Evolutionary conservation across 306 rosid species (phyloP), one percentile per base, ranked within the genome.

Genomic region (Casuarina equisetifolia): DNA sequence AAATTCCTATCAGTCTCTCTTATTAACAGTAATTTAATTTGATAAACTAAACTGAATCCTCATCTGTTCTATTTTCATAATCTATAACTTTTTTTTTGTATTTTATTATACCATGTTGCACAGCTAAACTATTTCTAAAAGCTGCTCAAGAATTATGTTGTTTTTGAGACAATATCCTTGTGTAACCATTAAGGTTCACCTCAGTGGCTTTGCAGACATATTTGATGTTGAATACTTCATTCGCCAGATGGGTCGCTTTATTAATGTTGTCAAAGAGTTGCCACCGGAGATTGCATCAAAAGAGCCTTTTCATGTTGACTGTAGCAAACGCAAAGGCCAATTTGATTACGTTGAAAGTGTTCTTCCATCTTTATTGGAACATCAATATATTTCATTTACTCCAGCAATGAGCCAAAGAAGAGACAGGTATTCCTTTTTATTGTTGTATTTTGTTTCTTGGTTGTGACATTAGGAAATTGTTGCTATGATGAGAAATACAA

Each of bases 341-440:
- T 95, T 89, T 76, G 97, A 92, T 81, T 95, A 95, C 62, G 62
- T 91, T 68, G 97, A 95, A 88, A 92, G 85, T 63, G 91, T 94
- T 59, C 95, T 94, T 71, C 98, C 97, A 0, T 81, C 85, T n/a
- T 68, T 94, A 2, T 54, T 92, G 81, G 83, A 92, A 62, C 97
- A 92, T 79, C 90, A 57, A 25, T 95, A 88, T 70, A 92, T 95
- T 75, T 95, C 97, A 67, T 83, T 91, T 59, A 92, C 97, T 12
- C 99, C 99, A n/a, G 89, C 91, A 32, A 87, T 87, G 90, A 92
- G 97, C 75, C 99, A 95, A 81, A 90, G 97, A 85, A 88, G 97
- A 80, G 99, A 95, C 81, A 92, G 98, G 97, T 94, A 88, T 73
- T 80, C 6, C 72, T 20, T 1, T 36, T 39, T 35, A 35, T 74